Percentiles rank a stretch among this genome's conserved stretches.
phyloP scores from a whole-genome alignment of 164 flowering plant genomes.

The Vitis vinifera region DNA sequence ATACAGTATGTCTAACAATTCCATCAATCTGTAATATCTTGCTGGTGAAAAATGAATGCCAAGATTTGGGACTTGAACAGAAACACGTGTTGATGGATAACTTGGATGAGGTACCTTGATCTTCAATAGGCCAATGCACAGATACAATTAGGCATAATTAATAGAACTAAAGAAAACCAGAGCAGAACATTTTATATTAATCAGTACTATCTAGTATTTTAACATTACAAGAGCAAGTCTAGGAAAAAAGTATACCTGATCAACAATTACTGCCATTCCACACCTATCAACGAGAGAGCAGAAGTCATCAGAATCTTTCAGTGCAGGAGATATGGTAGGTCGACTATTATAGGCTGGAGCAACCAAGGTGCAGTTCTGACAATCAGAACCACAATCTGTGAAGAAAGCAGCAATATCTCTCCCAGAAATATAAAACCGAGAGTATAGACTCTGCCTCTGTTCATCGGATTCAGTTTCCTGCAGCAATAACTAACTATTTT shows the following conservation, averaged over 20 bases:
- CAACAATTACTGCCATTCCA: conserved; percentile 86
- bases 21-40: conserved; percentile 68
- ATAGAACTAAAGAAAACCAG: background rate
- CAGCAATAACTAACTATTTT: conserved; percentile 3
- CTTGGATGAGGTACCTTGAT: conserved; percentile 85
- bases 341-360: conserved; percentile 24
- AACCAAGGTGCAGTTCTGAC: conserved; percentile 35
- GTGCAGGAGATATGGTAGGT: conserved; percentile 23
- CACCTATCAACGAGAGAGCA: conserved; percentile 85
- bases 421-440: conserved; percentile 89
- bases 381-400: conserved; percentile 50
- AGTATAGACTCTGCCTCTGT: conserved; percentile 65
- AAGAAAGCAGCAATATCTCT: conserved; percentile 95
- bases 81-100: conserved; percentile 83
- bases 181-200: background rate
- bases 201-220: background rate
- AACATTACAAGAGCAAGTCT: background rate
- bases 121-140: conserved; percentile 34
- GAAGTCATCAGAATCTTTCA: conserved; percentile 38
- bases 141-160: conserved; percentile 2
- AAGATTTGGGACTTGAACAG: conserved; percentile 92
- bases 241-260: conserved; percentile 57
- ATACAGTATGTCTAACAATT: conserved; percentile 61
- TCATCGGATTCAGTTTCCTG: conserved; percentile 71
- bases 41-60: conserved; percentile 90